phyloP scores from a whole-genome alignment of 352 stramenopile genomes.

The Phytophthora pistaciae region DNA sequence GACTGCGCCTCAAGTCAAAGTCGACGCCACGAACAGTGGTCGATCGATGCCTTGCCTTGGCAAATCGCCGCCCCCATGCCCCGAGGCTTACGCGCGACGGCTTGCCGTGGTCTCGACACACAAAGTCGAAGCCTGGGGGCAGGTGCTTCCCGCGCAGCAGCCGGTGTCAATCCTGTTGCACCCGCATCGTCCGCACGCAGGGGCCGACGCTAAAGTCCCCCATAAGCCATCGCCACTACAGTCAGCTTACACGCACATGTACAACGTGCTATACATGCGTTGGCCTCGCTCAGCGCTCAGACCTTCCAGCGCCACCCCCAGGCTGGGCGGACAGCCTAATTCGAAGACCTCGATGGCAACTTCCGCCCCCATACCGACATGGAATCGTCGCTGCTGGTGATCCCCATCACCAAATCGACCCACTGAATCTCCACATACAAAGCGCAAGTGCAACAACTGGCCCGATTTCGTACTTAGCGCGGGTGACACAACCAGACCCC shows the following conservation, averaged over 20 bases:
- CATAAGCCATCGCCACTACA: neutral
- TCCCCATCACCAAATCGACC: neutral
- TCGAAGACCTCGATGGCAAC: too few relatives aligned
- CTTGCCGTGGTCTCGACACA: too few relatives aligned
- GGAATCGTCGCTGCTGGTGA: neutral
- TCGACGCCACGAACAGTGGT: too few relatives aligned
- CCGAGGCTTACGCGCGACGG: too few relatives aligned
- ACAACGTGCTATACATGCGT: too few relatives aligned
- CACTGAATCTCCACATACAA: constrained; percentile 12
- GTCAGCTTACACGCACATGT: too few relatives aligned
- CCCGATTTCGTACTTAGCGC: constrained; percentile 41
- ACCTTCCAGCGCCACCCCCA: neutral
- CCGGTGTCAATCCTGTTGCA: constrained; percentile 24
- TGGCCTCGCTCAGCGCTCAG: neutral
- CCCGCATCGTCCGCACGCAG: constrained; percentile 5
- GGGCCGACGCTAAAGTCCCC: constrained; percentile 22
- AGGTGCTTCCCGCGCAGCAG: constrained; percentile 4
- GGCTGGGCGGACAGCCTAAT: too few relatives aligned
- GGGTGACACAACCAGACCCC: neutral
- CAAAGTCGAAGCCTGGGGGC: neutral
- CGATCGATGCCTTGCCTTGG: too few relatives aligned
- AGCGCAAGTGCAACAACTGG: constrained; percentile 35
- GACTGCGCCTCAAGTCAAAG: too few relatives aligned
- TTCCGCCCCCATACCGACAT: too few relatives aligned
- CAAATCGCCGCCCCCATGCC: too few relatives aligned